Conservation (phyloP, 768 basidiomycete species). For the Zangia roseola region DNA sequence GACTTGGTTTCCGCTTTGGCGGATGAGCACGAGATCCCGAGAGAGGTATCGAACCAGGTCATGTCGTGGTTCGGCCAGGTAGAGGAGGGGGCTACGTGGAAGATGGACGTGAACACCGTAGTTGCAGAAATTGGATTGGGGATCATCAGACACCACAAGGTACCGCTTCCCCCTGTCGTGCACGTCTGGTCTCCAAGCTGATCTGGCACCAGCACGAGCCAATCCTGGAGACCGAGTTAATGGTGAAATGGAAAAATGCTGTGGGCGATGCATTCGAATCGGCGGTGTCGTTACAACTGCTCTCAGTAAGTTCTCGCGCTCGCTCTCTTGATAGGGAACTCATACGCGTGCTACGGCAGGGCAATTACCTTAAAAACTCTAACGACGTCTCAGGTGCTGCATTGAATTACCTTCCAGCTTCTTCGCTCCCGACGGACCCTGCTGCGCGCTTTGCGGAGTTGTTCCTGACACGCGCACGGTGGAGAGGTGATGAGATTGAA, state of each 20-base stretch:
- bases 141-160: conserved; percentile 62
- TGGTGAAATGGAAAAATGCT: conserved; percentile 64
- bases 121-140: conserved; percentile 78
- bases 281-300: conserved; percentile 57
- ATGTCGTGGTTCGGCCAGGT: conserved; percentile 82
- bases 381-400: conserved; percentile 33
- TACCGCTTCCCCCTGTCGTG: conserved; percentile 19
- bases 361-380: conserved; percentile 62
- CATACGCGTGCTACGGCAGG: conserved; percentile 47
- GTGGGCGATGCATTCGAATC: conserved; percentile 79
- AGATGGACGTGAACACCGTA: conserved; percentile 57
- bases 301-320: conserved; percentile 50
- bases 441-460: conserved; percentile 82
- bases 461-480: conserved; percentile 75
- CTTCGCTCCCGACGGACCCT: conserved; percentile 73
- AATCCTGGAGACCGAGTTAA: conserved; percentile 53
- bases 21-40: conserved; percentile 70
- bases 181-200: background rate
- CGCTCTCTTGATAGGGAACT: background rate
- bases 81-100: conserved; percentile 57
- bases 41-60: conserved; percentile 61
- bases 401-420: conserved; percentile 74
- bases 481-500: conserved; percentile 76
- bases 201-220: conserved; percentile 50
- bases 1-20: conserved; percentile 60